Conservation (phyloP, 305 asterid species). For the Salvia sclarea region DNA sequence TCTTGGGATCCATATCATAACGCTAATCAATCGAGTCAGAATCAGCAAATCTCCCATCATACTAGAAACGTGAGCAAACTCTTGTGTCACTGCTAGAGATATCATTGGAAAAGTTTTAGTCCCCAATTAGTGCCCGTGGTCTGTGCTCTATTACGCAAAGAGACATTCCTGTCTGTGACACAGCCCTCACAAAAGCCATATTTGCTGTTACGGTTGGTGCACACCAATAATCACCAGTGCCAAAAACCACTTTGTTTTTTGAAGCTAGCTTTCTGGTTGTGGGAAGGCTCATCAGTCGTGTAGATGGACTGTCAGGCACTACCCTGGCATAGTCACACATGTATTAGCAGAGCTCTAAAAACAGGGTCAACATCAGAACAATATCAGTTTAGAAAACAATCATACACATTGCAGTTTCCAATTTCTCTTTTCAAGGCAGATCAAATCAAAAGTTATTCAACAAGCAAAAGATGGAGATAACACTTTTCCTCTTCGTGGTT, state of each 20-base stretch:
- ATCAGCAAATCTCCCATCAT: no score
- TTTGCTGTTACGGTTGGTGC: conserved; percentile 91
- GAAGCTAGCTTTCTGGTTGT: conserved; percentile 81
- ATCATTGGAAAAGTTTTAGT: conserved; percentile 35
- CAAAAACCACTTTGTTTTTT: conserved; percentile 88
- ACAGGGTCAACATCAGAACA: conserved; percentile 16
- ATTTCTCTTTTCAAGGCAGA: neutral
- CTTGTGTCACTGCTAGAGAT: neutral
- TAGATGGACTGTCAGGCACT: conserved; percentile 81
- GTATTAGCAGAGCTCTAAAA: conserved; percentile 16
- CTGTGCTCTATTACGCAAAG: conserved; percentile 72
- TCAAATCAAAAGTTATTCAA: conserved; percentile 17
- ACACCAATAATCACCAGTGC: conserved; percentile 83
- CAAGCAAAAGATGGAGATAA: neutral
- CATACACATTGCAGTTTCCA: neutral
- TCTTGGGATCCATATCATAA: no score
- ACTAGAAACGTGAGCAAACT: no score
- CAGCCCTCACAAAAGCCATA: conserved; percentile 89
- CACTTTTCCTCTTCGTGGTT: conserved; percentile 1
- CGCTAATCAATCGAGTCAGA: no score
- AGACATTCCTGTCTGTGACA: conserved; percentile 89
- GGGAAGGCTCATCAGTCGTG: conserved; percentile 69
- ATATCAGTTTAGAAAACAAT: neutral
- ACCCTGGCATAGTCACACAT: conserved; percentile 52
- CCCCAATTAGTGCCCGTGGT: conserved; percentile 84